Conservation (phyloP, 352 stramenopile genomes). For the Globisporangium acanthophoron region DNA sequence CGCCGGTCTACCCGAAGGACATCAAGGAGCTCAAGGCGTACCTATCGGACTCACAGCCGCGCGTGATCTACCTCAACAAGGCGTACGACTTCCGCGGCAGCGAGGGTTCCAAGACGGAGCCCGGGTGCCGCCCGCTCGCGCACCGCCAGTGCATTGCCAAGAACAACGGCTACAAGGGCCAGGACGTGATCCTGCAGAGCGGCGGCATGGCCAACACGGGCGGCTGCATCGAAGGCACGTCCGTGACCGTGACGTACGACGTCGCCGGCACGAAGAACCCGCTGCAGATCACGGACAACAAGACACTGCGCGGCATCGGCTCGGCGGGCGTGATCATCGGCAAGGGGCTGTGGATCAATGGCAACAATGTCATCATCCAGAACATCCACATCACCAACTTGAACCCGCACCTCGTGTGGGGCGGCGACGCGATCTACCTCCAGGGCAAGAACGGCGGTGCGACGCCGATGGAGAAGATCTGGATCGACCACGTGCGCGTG, state of each 20-base stretch:
- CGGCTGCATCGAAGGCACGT: constrained; percentile 30
- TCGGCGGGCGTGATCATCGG: constrained; percentile 26
- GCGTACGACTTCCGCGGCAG: constrained; percentile 45
- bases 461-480: constrained; percentile 21
- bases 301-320: constrained; percentile 29
- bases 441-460: constrained; percentile 11
- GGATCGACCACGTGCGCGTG: constrained; percentile 35
- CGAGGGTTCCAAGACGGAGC: constrained; percentile 45
- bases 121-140: constrained; percentile 32
- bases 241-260: constrained; percentile 38
- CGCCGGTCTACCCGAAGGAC: constrained; percentile 34
- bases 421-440: constrained; percentile 1
- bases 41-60: constrained; percentile 28
- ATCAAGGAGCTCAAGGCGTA: constrained; percentile 38
- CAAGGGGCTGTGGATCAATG: constrained; percentile 24
- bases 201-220: constrained; percentile 46
- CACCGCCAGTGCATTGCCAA: constrained; percentile 36
- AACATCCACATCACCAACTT: constrained; percentile 37
- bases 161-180: constrained; percentile 46
- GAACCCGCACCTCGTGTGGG: constrained; percentile 27
- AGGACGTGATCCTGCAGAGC: constrained; percentile 51
- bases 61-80: constrained; percentile 49
- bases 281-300: constrained; percentile 20
- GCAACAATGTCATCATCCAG: constrained; percentile 34
- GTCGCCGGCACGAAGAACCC: constrained; percentile 26